Conservation (phyloP, 768 basidiomycete genomes). For the Gymnopilus junonius region DNA sequence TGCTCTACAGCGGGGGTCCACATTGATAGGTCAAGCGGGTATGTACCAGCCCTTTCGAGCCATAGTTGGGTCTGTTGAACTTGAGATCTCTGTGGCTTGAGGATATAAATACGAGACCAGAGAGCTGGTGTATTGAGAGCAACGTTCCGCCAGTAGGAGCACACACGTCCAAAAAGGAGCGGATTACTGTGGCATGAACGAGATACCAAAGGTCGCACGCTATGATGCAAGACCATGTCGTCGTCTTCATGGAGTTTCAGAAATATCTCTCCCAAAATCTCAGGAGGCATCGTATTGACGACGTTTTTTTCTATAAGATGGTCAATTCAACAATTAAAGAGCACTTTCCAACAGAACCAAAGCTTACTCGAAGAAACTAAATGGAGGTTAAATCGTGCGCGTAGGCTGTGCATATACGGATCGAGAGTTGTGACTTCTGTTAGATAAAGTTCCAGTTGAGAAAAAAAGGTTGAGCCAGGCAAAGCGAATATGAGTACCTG, state of each 20-base stretch:
- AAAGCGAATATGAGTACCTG: neutral
- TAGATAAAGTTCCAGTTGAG: neutral
- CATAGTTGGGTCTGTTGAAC: conserved; percentile 10
- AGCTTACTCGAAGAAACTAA: neutral
- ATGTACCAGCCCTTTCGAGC: conserved; percentile 16
- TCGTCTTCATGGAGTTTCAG: neutral
- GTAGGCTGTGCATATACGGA: neutral
- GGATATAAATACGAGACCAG: conserved; percentile 21
- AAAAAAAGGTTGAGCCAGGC: too few relatives aligned
- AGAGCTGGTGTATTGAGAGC: conserved; percentile 12
- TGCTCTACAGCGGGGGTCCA: neutral
- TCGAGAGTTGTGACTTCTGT: neutral
- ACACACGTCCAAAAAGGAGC: conserved; percentile 22
- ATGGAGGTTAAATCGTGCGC: neutral
- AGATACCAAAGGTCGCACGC: neutral
- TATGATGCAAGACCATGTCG: neutral
- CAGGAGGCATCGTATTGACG: neutral
- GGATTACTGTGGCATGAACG: conserved; percentile 7
- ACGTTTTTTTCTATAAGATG: neutral
- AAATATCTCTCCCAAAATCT: neutral
- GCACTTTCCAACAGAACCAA: too few relatives aligned
- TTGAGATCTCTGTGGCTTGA: conserved; percentile 9
- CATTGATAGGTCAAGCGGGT: conserved; percentile 17
- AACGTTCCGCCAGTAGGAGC: conserved; percentile 21
- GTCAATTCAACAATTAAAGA: neutral